Conservation (phyloP, 208 protist species). For the Trypanosoma melophagium region DNA sequence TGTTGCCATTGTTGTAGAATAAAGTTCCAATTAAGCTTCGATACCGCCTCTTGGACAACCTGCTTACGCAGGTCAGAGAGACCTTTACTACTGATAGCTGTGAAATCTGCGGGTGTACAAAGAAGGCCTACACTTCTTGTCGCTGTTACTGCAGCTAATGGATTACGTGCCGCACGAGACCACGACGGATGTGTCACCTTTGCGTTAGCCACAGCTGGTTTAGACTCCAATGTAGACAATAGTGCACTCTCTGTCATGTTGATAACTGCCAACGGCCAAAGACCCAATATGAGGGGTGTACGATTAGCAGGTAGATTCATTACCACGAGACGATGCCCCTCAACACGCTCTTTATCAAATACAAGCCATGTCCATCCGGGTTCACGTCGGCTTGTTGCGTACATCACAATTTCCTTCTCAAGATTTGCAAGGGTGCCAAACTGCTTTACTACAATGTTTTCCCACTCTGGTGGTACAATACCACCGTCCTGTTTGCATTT, state of each 20-base stretch:
- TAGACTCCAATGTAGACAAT: slow-evolving; percentile 26
- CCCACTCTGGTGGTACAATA: slow-evolving; percentile 29
- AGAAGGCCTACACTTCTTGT: neutral
- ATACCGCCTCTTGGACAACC: slow-evolving; percentile 33
- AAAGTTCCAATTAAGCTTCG: slow-evolving; percentile 70
- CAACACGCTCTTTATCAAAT: slow-evolving; percentile 28
- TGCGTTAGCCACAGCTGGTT: neutral
- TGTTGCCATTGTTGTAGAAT: slow-evolving; percentile 50
- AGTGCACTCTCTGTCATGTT: slow-evolving; percentile 61
- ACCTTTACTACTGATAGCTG: neutral
- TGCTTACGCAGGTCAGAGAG: slow-evolving; percentile 25
- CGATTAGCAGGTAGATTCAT: slow-evolving; percentile 51
- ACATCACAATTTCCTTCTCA: slow-evolving; percentile 34
- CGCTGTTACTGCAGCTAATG: slow-evolving; percentile 8
- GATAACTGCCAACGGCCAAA: slow-evolving; percentile 83
- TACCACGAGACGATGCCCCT: slow-evolving; percentile 26
- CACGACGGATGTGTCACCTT: slow-evolving; percentile 35
- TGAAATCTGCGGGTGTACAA: neutral
- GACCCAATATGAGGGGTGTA: slow-evolving; percentile 54
- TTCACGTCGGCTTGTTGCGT: slow-evolving; percentile 36
- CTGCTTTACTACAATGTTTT: slow-evolving; percentile 25
- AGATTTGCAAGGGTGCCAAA: slow-evolving; percentile 49
- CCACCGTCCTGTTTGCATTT: slow-evolving; percentile 25
- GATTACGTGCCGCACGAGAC: slow-evolving; percentile 63
- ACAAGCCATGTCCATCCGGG: slow-evolving; percentile 75